These are phyloP conservation scores for Dioscorea dumetorum DNA, from an alignment of 106 monocot genomes.

Conservation along the genomic window DNA sequence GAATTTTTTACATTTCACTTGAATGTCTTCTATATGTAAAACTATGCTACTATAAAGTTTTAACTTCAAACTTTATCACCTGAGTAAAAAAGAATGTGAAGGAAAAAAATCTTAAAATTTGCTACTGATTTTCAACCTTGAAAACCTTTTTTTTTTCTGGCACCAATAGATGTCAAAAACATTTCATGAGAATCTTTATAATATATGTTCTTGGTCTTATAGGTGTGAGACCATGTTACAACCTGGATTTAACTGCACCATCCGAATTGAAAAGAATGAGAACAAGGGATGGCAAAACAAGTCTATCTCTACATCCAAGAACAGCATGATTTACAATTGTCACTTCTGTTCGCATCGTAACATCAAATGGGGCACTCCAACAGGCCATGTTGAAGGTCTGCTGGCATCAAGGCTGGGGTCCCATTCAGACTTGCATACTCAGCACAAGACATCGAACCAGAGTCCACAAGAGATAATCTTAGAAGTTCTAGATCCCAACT, in stretches of 20 bases:
- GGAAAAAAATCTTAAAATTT: not conserved
- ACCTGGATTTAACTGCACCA: constrained; percentile 54
- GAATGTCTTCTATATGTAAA: too few relatives aligned
- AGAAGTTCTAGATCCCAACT: not conserved
- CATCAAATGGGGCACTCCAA: constrained; percentile 30
- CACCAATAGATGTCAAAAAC: not conserved
- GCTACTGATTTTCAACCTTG: not conserved
- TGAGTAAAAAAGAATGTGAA: not conserved
- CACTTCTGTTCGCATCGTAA: constrained; percentile 47
- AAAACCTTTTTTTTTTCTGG: not conserved
- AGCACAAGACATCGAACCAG: not conserved
- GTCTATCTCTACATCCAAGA: constrained; percentile 8
- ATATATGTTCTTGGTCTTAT: constrained; percentile 2
- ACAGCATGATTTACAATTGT: constrained; percentile 42
- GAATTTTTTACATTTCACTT: too few relatives aligned
- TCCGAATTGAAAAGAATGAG: constrained; percentile 38
- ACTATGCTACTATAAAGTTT: too few relatives aligned
- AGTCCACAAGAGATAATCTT: not conserved
- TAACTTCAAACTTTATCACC: not conserved
- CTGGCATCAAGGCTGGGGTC: constrained; percentile 13
- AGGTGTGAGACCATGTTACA: constrained; percentile 59
- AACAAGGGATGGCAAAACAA: constrained; percentile 23
- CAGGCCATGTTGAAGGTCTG: constrained; percentile 28
- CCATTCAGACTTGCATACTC: not conserved
- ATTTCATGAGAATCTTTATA: not conserved